phyloP scores from a whole-genome alignment of 805 yeast species.

The Candida incommunis region DNA sequence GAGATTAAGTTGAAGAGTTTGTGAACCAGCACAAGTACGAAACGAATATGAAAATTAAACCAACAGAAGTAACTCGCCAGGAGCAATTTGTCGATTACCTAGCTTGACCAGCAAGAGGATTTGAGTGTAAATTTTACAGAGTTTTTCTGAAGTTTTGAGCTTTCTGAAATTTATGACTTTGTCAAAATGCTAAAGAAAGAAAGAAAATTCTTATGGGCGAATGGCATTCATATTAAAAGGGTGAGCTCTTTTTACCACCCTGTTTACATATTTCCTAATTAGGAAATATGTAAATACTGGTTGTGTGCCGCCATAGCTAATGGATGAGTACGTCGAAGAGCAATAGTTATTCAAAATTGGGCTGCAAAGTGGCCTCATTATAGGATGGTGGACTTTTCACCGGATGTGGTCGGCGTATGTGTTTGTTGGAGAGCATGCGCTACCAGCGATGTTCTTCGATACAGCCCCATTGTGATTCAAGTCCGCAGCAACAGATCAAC shows the following conservation, averaged over 20 bases:
- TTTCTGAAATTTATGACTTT: neutral
- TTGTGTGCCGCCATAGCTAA: no score
- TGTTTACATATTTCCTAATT: neutral
- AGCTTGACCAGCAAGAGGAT: slow-evolving; percentile 1
- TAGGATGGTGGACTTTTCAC: no score
- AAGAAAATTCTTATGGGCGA: neutral
- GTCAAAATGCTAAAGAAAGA: neutral
- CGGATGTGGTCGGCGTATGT: no score
- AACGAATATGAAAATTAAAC: no score
- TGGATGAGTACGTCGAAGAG: no score
- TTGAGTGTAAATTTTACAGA: neutral
- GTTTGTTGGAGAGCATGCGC: no score
- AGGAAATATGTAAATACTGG: neutral
- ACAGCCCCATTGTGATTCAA: no score
- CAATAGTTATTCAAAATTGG: no score
- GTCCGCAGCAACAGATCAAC: no score
- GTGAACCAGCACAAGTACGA: neutral
- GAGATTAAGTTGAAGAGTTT: neutral
- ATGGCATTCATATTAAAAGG: neutral
- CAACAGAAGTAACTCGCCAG: neutral
- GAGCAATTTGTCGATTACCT: neutral
- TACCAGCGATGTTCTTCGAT: no score
- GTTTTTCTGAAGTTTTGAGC: no score
- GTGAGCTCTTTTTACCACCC: neutral
- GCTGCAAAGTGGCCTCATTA: no score